Evolutionary conservation across 1,284 basidiomycete genomes (phyloP).

Genomic region (Ceratobasidium sp.): DNA sequence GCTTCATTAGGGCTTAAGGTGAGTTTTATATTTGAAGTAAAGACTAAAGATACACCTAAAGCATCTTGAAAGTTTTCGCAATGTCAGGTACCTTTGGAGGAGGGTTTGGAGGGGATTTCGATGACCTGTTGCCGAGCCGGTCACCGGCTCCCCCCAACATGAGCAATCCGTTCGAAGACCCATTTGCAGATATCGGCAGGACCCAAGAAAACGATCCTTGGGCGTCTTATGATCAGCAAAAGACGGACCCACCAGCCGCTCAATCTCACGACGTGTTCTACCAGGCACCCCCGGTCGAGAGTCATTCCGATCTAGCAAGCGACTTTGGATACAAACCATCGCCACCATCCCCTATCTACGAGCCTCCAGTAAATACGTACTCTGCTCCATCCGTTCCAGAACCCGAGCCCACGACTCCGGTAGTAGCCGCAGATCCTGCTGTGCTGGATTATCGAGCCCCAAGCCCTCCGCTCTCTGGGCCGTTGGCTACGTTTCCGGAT

Average conservation of each 20-base stretch:
- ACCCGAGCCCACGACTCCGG: constrained; percentile 40
- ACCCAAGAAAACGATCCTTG: constrained; percentile 83
- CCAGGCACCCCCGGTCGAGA: constrained; percentile 53
- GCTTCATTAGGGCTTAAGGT: background rate
- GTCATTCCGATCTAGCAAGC: constrained; percentile 50
- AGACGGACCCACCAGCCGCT: background rate
- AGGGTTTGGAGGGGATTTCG: constrained; percentile 62
- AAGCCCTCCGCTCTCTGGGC: constrained; percentile 59
- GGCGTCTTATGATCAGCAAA: constrained; percentile 60
- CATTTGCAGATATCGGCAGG: constrained; percentile 69
- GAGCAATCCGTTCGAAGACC: constrained; percentile 82
- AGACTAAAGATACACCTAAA: too few relatives aligned
- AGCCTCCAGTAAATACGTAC: constrained; percentile 44
- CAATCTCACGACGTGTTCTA: constrained; percentile 51
- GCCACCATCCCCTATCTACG: constrained; percentile 20
- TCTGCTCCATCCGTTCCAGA: constrained; percentile 46
- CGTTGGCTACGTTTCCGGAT: constrained; percentile 48
- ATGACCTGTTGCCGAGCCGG: constrained; percentile 75
- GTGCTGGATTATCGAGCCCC: constrained; percentile 61
- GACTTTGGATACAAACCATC: constrained; percentile 25
- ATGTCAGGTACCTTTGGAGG: constrained; percentile 37
- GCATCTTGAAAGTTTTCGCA: background rate
- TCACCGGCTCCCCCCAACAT: constrained; percentile 70
- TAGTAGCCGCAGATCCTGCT: constrained; percentile 57
- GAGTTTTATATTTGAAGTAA: background rate